Base-by-base conservation (phyloP, 768 basidiomycete species). In the Neoboletus brunneissimus region DNA sequence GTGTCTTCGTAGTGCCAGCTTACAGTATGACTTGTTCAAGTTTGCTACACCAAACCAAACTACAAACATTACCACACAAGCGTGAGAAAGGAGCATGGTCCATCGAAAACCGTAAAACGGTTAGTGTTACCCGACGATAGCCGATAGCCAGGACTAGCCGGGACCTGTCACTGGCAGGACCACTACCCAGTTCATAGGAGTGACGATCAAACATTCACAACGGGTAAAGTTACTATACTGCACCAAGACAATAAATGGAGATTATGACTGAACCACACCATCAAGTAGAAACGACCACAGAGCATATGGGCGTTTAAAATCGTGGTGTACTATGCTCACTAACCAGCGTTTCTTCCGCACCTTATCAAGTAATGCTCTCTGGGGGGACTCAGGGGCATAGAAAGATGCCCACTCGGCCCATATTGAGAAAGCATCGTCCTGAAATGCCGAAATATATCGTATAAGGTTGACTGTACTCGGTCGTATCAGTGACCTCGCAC, bases 371-470 rank as follows among this genome's bases (percentile, higher is more conserved):
- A 95, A 65, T 40, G 74, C 73, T 49, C 94, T 81, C 52, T 91
- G 87, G 6, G 79, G 74, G 0, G 94, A 93, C 7, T 70, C 78
- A 2, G 91, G 88, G 4, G 87, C 83, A 66, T 94, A 96, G 58
- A 91, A 86, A 20, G 85, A 83, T 13, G 93, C 88, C 97, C 97
- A 99, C 60, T 94, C 89, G 1, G 84, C 80, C 96, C 96, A 99
- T 54, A 94, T 95, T 10, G 87, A 87, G 70, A 97, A 99, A 0
- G 94, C 95, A 69, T 98, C 97, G 32, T 96, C 92, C 94, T 98
- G 68, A 29, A 55, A 44, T 15, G 41, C 12, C 40, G 48, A 51
- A 45, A 59, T 53, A 41, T 55, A 49, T 41, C 46, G 37, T 23
- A 47, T 51, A 41, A 22, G 31, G 48, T 38, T 23, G 38, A 35